Evolutionary conservation across 805 yeast species (phyloP).

Genomic region (Kazachstania kunashirensis): DNA sequence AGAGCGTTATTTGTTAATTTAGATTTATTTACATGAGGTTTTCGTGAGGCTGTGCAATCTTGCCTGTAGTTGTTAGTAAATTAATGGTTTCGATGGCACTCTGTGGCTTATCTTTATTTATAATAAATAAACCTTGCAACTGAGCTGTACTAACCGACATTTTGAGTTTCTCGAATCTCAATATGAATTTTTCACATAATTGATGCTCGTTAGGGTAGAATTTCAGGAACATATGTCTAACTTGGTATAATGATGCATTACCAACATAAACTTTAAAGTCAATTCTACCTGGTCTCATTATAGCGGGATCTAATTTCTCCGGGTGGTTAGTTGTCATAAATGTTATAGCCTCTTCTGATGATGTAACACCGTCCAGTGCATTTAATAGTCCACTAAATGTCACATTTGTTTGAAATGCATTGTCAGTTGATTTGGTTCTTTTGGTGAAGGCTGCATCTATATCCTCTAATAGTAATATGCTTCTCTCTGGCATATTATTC

Average conservation of each 20-base stretch:
- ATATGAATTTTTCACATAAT: constrained; percentile 37
- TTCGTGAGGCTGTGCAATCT: constrained; percentile 1
- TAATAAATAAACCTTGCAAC: constrained; percentile 89
- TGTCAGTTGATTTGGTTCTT: constrained; percentile 64
- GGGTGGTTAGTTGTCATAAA: constrained; percentile 99
- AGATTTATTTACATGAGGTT: neutral
- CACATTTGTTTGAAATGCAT: constrained; percentile 78
- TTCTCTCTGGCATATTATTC: constrained; percentile 91
- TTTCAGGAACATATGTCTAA: constrained; percentile 72
- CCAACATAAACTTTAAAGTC: constrained; percentile 76
- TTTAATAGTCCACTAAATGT: constrained; percentile 91
- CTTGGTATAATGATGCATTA: constrained; percentile 80
- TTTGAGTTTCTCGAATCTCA: constrained; percentile 5
- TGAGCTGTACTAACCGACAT: constrained; percentile 70
- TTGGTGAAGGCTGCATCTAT: constrained; percentile 91
- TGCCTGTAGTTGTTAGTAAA: constrained; percentile 28
- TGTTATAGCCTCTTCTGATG: constrained; percentile 92
- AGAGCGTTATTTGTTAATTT: too few species aligned
- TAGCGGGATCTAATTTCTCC: constrained; percentile 84
- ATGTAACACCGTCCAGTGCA: constrained; percentile 94
- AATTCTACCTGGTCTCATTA: constrained; percentile 89
- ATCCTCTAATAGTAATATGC: constrained; percentile 79
- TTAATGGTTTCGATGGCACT: constrained; percentile 60
- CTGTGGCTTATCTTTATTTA: constrained; percentile 74
- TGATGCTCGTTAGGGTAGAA: constrained; percentile 62